Conservation (phyloP, 2,329 filamentous ascomycete species). For the Bretziella fagacearum region DNA sequence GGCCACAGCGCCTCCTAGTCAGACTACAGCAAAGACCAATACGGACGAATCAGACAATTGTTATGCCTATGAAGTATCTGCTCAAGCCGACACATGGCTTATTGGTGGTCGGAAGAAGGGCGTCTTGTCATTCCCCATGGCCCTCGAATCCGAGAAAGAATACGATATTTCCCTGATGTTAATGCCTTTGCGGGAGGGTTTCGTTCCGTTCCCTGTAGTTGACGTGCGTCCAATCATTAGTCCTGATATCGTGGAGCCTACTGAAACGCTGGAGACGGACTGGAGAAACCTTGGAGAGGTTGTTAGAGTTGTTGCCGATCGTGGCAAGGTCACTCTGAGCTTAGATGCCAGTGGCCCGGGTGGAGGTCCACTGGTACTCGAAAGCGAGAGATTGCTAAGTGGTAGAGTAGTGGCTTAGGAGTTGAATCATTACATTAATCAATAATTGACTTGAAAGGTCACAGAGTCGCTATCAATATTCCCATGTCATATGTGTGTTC, state of each 20-base stretch:
- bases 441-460: not conserved
- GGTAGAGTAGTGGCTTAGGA: not conserved
- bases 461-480: not conserved
- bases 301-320: constrained; percentile 55
- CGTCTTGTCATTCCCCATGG: constrained; percentile 47
- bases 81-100: constrained; percentile 62
- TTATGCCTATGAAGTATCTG: constrained; percentile 70
- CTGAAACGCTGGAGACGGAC: constrained; percentile 45
- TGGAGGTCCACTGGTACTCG: constrained; percentile 49
- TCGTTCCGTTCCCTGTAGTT: constrained; percentile 58
- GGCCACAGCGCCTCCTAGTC: constrained; percentile 31
- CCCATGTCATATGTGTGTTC: not conserved
- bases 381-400: constrained; percentile 31
- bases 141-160: not conserved
- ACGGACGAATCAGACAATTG: constrained; percentile 21
- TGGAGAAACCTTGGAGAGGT: constrained; percentile 62
- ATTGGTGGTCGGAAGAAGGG: constrained; percentile 66
- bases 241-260: constrained; percentile 20
- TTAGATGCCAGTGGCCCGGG: constrained; percentile 49
- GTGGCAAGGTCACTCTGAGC: constrained; percentile 55
- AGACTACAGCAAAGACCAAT: not conserved
- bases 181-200: constrained; percentile 63
- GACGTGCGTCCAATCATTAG: constrained; percentile 50
- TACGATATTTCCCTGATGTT: constrained; percentile 48
- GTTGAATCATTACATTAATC: not conserved